Evolutionary conservation across 2,329 filamentous ascomycete species (phyloP), one percentile per base, ranked within the genome.

Genomic region (Neofusicoccum umdonicola): DNA sequence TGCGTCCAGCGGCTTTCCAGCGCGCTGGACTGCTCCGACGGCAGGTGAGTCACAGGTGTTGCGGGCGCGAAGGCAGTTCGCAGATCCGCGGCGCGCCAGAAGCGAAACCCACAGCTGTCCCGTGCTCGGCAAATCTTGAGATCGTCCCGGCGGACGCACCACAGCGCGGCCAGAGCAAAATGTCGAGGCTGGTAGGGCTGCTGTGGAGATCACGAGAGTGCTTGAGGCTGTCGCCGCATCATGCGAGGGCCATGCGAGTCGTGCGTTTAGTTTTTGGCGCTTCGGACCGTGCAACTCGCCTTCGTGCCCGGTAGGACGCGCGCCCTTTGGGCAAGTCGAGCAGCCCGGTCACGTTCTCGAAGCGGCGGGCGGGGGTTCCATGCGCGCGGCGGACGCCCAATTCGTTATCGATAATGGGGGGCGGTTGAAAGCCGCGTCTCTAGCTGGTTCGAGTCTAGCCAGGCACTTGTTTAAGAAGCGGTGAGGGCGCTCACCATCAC

Each of bases 391-490:
- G 22, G 22, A 15, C 27, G 35, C 35, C 52, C 52, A 44, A 58
- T 17, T 31, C 27, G 27, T 31, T 31, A 31, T 31, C 27, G 27
- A 31, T 31, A 31, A 31, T 31, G 27, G 27, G 27, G 27, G 27
- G 27, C 51, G 51, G 37, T 56, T 56, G 31, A 42, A 15, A 27
- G 54, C 45, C 22, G 56, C 56, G 5, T 51, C 22, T 22, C 47
- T 50, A 51, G 58, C 58, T 62, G 58, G 34, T 27, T 62, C 58
- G 22, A 62, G 58, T 62, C 58, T 62, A 62, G 58, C 58, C 58
- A 62, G 58, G 58, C 58, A 62, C 58, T 62, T 60, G 56, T 47
- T 60, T 60, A 47, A 60, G 56, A 60, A 47, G 56, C 56, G 56
- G 56, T 60, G 56, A 60, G 44, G 44, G 39, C 41, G 41, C 15